phyloP scores from a whole-genome alignment of 352 stramenopile species.

The Peronospora tabacina region DNA sequence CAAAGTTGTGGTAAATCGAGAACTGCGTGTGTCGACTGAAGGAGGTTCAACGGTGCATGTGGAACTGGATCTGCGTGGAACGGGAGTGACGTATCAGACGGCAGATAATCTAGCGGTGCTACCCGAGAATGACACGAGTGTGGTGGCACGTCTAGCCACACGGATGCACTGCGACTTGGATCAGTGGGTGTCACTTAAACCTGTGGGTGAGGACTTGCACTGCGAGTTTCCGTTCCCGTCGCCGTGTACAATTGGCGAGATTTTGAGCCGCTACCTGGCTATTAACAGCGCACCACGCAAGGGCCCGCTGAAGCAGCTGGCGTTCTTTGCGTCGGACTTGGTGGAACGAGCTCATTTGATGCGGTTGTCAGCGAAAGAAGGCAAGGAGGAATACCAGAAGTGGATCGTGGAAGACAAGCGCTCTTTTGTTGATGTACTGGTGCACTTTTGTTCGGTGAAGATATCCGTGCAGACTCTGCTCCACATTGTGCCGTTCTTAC shows the following conservation, averaged over 20 bases:
- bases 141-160: conserved; percentile 81
- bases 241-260: conserved; percentile 89
- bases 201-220: conserved; percentile 36
- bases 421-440: conserved; percentile 88
- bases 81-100: conserved; percentile 85
- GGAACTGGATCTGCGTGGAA: conserved; percentile 82
- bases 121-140: conserved; percentile 74
- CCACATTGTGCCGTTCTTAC: conserved; percentile 88
- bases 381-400: conserved; percentile 90
- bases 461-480: conserved; percentile 80
- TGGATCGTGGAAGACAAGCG: conserved; percentile 89
- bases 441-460: conserved; percentile 59
- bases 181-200: conserved; percentile 77
- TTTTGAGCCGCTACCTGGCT: conserved; percentile 90
- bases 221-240: conserved; percentile 90
- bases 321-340: conserved; percentile 59
- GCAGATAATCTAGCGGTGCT: conserved; percentile 92
- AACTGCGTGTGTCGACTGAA: conserved; percentile 80
- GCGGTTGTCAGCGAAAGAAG: conserved; percentile 71
- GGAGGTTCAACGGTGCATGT: conserved; percentile 86
- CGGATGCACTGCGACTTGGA: conserved; percentile 88
- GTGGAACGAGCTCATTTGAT: conserved; percentile 50
- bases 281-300: conserved; percentile 89
- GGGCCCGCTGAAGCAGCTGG: conserved; percentile 70
- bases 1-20: conserved; percentile 82